Evolutionary conservation across 2,329 filamentous ascomycete species (phyloP), one percentile per base, ranked within the genome.

Genomic region (Colletotrichum theobromicola): DNA sequence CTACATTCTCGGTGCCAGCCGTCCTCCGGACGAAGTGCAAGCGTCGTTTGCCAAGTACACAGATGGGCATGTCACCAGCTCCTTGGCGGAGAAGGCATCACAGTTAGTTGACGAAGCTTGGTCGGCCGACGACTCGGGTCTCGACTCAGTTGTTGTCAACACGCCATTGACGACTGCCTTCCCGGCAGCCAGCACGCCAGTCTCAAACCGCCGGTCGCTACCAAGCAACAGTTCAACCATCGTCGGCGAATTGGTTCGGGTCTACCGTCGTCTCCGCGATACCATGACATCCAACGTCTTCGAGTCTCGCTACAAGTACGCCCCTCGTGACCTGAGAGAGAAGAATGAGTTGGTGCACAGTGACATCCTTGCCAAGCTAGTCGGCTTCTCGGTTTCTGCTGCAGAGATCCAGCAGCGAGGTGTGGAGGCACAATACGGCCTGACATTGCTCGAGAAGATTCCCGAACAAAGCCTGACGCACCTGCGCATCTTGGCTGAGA

Each of bases 401-500:
- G 92, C 94, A 5, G 97, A 99, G 84, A 98, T 98, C 77, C 93
- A 96, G 76, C 95, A 98, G 82, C 93, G 97, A 78, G 97, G 97
- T 8, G 88, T 95, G 5, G 94, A 95, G 78, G 92, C 92, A 26
- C 91, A 94, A 77, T 90, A 91, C 61, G 93, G 94, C 68, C 89
- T 92, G 82, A 96, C 94, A 7, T 85, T 98, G 60, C 84, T 98
- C 24, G 94, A 96, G 77, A 95, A 93, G 79, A 93, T 98, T 66
- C 93, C 97, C 0, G 94, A 96, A 71, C 93, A 98, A 81, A 90
- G 91, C 2, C 86, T 99, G 74, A 97, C 94, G 2, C 95, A 98
- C 81, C 88, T 99, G 32, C 94, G 96, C 63, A 93, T 98, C 32
- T 87, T 98, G 28, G 93, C 95, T 2, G 97, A 98, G 85, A 98